Conservation (phyloP, 2,329 filamentous ascomycete species). For the Exophiala sp. region DNA sequence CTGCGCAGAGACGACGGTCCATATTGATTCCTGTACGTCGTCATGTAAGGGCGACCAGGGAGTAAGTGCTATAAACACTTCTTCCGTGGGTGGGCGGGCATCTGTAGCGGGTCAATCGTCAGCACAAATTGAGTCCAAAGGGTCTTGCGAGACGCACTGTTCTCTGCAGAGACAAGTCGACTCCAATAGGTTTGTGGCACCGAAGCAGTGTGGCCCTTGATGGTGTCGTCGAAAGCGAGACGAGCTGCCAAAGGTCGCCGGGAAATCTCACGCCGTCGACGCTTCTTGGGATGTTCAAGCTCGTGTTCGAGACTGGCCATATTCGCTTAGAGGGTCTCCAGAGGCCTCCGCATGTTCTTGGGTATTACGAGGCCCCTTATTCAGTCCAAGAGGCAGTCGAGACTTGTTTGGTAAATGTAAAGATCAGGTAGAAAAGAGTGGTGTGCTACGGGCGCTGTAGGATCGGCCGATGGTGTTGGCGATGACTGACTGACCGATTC, state of each 20-base stretch:
- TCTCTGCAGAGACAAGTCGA: conserved; percentile 59
- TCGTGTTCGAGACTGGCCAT: conserved; percentile 46
- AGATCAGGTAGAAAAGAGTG: too few relatives aligned
- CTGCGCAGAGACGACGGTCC: conserved; percentile 77
- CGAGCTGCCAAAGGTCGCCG: conserved; percentile 67
- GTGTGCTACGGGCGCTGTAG: too few relatives aligned
- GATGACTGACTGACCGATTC: too few relatives aligned
- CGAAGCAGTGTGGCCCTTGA: conserved; percentile 80
- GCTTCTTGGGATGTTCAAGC: conserved; percentile 49
- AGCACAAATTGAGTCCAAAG: conserved; percentile 4
- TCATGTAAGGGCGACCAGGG: conserved; percentile 42
- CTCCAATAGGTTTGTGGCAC: conserved; percentile 81
- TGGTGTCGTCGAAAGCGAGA: conserved; percentile 77
- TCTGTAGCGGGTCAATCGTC: conserved; percentile 4
- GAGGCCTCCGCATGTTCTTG: conserved; percentile 6
- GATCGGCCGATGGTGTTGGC: too few relatives aligned
- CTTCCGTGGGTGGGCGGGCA: background rate
- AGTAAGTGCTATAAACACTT: conserved; percentile 44
- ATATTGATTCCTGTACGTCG: conserved; percentile 60
- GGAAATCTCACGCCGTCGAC: conserved; percentile 45
- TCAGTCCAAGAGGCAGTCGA: too few relatives aligned
- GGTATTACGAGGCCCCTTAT: background rate
- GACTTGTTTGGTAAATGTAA: too few relatives aligned
- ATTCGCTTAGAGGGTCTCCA: conserved; percentile 6
- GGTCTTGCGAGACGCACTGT: too few relatives aligned